Evolutionary conservation across 768 basidiomycete species (phyloP).

Genomic region (Mycena epipterygia): DNA sequence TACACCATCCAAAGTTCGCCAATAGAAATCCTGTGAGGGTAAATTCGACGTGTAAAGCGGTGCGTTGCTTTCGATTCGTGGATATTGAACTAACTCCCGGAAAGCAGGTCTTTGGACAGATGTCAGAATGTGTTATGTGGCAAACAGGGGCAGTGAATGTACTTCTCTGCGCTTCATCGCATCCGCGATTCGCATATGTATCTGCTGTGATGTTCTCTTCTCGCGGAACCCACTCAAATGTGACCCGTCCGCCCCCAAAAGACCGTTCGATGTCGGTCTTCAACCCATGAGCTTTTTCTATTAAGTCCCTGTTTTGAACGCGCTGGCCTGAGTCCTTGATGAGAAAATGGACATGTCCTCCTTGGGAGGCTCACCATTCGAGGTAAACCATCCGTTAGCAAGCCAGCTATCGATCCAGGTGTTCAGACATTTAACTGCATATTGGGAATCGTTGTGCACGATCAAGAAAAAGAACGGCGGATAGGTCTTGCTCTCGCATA

Average conservation of each 20-base stretch:
- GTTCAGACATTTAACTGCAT: neutral
- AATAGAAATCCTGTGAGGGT: too few species aligned
- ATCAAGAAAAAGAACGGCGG: neutral
- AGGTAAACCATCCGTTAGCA: neutral
- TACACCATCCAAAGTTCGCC: too few species aligned
- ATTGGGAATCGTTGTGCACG: neutral
- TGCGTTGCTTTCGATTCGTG: too few species aligned
- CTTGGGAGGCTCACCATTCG: neutral
- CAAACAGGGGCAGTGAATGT: neutral
- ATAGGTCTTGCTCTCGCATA: neutral
- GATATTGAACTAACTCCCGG: too few species aligned
- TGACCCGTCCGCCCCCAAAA: neutral
- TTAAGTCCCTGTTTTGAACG: conserved; percentile 6
- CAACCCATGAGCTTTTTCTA: neutral
- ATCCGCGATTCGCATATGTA: neutral
- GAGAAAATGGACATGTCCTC: neutral
- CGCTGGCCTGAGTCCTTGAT: neutral
- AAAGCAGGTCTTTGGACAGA: too few species aligned
- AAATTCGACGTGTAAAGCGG: too few species aligned
- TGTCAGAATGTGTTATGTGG: neutral
- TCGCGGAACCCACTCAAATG: neutral
- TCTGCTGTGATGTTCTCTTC: neutral
- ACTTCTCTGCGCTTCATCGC: neutral
- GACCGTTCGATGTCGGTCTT: neutral
- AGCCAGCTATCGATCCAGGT: neutral